Evolutionary conservation across 495 filamentous ascomycete species (phyloP), one percentile per base, ranked within the genome.

Genomic region (Margaritispora aquatica): DNA sequence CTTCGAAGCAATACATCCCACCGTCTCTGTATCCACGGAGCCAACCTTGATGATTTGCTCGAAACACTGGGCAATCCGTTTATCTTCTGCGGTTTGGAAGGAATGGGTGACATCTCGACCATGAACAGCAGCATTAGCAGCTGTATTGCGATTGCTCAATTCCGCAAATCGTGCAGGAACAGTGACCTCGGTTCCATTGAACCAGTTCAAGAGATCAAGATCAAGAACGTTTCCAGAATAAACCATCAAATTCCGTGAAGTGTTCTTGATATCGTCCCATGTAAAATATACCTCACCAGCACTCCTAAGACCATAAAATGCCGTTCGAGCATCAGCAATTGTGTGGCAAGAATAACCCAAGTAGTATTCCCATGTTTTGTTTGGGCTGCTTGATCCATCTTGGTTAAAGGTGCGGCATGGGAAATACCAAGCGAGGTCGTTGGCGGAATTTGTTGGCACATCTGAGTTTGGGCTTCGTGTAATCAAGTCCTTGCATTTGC

Each of bases 1-100:
- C 70, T 96, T 88, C 52, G 92, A 95, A 1, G 95, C 95, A 64
- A 99, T 97, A 72, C 95, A 99, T 13, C 95, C 95, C 9, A 99
- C 89, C 2, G 91, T 96, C 63, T 92, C 91, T 0, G 94, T 97
- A 69, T 97, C 95, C 58, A 99, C 88, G 15, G 88, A 89, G 15
- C 95, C 95, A 24, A 99, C 95, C 66, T 91, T 92, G 77, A 96
- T 89, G 58, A 96, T 96, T 69, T 99, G 84, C 31, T 88, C 79
- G 58, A 97, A 77, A 70, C 95, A 99, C 66, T 88, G 81, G 1
- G 88, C 93, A 20, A 93, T 75, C 57, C 82, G 75, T 77, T 92
- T 96, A 63, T 96, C 90, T 1, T 77, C 72, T 3, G 81, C 76
- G 9, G 81, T 84, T 65, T 94, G 88, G 68, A 94, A 92, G 51